Evolutionary conservation across 2,329 filamentous ascomycete species (phyloP), one percentile per base, ranked within the genome.

Genomic region (Aureobasidium mangrovei): DNA sequence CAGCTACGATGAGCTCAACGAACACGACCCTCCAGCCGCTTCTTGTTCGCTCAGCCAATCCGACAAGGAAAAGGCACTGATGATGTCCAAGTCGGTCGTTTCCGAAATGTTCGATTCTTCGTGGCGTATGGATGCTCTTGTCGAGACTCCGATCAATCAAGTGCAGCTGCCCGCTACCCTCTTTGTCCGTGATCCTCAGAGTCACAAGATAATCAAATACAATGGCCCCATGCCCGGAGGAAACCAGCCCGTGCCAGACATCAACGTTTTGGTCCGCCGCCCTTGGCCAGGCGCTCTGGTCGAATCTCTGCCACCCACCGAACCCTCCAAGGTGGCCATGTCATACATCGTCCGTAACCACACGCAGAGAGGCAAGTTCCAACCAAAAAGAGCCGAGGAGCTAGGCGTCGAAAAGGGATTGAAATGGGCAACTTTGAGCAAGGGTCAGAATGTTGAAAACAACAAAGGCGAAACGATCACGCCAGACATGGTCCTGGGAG

Each of bases 261-360:
- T 87, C 51, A 83, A 76, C 4, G 88, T 94, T 0, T 72, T 89
- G 28, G 81, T 88, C 4, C 80, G 88, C 10, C 79, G 80, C 60
- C 88, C 88, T 1, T 95, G 89, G 89, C 88, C 88, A 8, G 86
- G 81, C 12, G 81, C 85, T 4, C 39, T 59, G 54, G 72, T 90
- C 8, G 66, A 77, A 12, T 70, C 68, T 10, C 76, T 97, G 2
- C 93, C 93, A 0, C 75, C 75, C 0, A 87, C 88, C 0, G 71
- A 74, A 24, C 85, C 84, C 4, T 81, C 81, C 0, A 73, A 74
- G 29, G 82, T 84, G 44, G 84, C 88, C 4, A 74, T 96, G 61
- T 95, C 86, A 56, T 98, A 98, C 69, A 84, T 98, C 56, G 78
- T 95, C 65, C 87, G 88, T 61, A 82, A 81, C 53, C 82, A 89